Evolutionary conservation across 2,329 filamentous ascomycete genomes (phyloP), one percentile per base, ranked within the genome.

Genomic region (Stachybotrys chlorohalonatus): DNA sequence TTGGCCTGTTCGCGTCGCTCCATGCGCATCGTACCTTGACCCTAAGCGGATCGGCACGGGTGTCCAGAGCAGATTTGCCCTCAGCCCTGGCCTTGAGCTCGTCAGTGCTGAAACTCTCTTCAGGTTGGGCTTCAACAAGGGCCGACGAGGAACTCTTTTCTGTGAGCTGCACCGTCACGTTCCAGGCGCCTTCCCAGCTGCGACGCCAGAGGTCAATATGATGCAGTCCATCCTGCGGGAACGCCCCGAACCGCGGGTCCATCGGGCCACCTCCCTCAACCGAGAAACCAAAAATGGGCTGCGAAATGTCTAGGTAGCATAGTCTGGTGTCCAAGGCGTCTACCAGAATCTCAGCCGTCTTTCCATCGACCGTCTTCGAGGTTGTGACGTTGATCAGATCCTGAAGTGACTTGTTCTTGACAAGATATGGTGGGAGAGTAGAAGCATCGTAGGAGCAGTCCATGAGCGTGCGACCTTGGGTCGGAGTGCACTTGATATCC

Each of bases 171-270:
- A 72, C 54, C 8, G 65, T 68, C 16, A 95, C 85, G 15, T 79
- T 79, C 89, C 92, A 96, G 3, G 80, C 79, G 31, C 83, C 82
- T 51, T 84, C 80, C 86, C 90, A 96, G 42, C 85, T 82, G 39
- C 94, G 80, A 60, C 89, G 87, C 87, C 92, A 96, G 11, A 97
- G 78, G 56, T 86, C 81, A 53, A 96, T 78, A 57, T 86, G 82
- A 47, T 77, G 77, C 55, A 87, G 77, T 1, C 88, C 89, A 11
- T 78, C 76, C 7, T 82, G 75, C 1, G 84, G 81, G 6, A 83
- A 79, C 48, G 79, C 73, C 16, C 85, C 81, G 66, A 90, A 90
- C 49, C 87, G 81, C 30, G 78, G 72, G 64, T 89, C 82, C 58
- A 81, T 79, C 30, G 76, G 70, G 1, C 75, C 75, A 31, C 80